Conservation (phyloP, 805 yeast species). For the Vanderwaltozyma yarrowii region DNA sequence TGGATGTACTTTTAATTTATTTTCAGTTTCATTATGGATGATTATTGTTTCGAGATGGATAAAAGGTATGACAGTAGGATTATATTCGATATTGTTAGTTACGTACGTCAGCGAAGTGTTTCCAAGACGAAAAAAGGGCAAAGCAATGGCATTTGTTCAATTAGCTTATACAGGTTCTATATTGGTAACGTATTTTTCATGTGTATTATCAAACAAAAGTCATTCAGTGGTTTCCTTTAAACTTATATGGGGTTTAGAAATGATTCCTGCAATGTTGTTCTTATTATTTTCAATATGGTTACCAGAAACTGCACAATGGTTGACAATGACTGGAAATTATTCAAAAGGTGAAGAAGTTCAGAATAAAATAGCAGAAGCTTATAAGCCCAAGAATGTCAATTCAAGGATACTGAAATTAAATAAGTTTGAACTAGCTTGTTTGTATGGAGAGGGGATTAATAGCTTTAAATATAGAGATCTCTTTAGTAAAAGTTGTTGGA, state of each 20-base stretch:
- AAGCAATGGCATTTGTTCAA: slow-evolving; percentile 45
- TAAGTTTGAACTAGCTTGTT: slow-evolving; percentile 12
- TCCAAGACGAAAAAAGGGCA: slow-evolving; percentile 38
- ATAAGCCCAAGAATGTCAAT: slow-evolving; percentile 3
- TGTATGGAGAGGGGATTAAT: slow-evolving; percentile 6
- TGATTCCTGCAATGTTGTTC: slow-evolving; percentile 42
- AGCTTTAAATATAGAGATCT: slow-evolving; percentile 18
- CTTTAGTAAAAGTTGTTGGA: slow-evolving; percentile 27
- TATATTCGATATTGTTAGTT: slow-evolving; percentile 45
- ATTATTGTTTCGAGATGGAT: slow-evolving; percentile 38
- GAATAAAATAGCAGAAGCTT: slow-evolving; percentile 26
- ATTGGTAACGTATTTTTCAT: slow-evolving; percentile 42
- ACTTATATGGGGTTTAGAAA: slow-evolving; percentile 50
- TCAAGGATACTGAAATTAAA: slow-evolving; percentile 4
- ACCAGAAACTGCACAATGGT: slow-evolving; percentile 53
- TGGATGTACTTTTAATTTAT: slow-evolving; percentile 35
- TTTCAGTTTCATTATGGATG: slow-evolving; percentile 33
- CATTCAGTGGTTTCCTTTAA: slow-evolving; percentile 18
- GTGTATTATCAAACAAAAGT: slow-evolving; percentile 35
- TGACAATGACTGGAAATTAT: slow-evolving; percentile 31
- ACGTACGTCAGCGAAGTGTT: slow-evolving; percentile 45
- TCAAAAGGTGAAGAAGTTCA: slow-evolving; percentile 27
- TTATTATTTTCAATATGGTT: slow-evolving; percentile 14
- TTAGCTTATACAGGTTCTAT: slow-evolving; percentile 50
- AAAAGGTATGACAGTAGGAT: slow-evolving; percentile 46